Base-by-base conservation (phyloP, 129 eudicot species). In the Chrysanthemum lavandulifolium region DNA sequence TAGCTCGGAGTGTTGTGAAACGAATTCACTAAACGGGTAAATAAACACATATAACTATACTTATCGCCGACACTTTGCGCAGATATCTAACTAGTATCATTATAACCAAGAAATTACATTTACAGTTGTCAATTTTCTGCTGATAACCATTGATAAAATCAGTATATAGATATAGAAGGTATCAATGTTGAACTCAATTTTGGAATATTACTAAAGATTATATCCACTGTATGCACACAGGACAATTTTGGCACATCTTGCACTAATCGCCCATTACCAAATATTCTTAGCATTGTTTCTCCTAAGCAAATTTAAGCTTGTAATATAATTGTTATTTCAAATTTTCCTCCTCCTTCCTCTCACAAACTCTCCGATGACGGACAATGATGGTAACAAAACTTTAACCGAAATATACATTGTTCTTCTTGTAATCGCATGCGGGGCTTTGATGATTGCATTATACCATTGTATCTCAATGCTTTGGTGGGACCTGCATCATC, bases 381-480 rank as follows among this genome's bases (percentile, higher is more conserved):
- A 52, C 25, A 7, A 7, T 7, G 69, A 82, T 36, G 40, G 63
- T 66, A 67, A 64, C 65, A 62, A 45, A 61, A 6, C 69, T 36
- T 53, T 82, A 29, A 54, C 80, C 21, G 61, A 78, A 56, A 31
- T 72, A 52, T 72, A 71, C 29, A 58, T 81, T 23, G 3, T 82
- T 61, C 70, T 82, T 57, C 76, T 78, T 2, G 29, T 76, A 1
- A 68, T 82, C 4, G 82, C 86, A 71, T 78, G 67, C 0, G 83
- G 74, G 33, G 86, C 86, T 15, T 64, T 78, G 13, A 0, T 82
- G 18, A 73, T 82, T 21, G 80, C 80, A 12, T 16, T 78, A 43
- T 82, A 77, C 48, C 82, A 77, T 13, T 82, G 82, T 36, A 52
- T 73, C 19, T 77, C 76, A 13, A 76, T 82, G 73, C 10, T 80